Evolutionary conservation across 2,329 filamentous ascomycete genomes (phyloP).

Genomic region (Leptodontidium sp.): DNA sequence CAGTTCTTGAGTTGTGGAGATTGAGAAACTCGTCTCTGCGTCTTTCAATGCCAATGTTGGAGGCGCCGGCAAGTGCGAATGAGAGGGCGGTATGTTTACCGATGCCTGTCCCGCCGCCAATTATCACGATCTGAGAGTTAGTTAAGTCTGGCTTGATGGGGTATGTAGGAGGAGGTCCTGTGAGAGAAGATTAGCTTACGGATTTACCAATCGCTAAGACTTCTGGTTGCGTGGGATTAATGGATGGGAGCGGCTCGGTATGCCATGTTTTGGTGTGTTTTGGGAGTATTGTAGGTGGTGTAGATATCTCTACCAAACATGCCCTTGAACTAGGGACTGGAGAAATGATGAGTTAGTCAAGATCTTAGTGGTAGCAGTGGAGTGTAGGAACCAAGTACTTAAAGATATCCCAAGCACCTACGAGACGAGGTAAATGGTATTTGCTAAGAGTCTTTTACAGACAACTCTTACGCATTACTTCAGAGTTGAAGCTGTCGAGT

Average conservation of each 20-base stretch:
- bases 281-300: not conserved
- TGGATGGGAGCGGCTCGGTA: conserved; percentile 3
- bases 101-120: conserved; percentile 32
- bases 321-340: too few relatives aligned
- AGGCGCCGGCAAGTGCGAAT: conserved; percentile 39
- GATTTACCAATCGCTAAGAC: conserved; percentile 1
- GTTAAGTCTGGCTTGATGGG: not conserved
- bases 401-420: too few relatives aligned
- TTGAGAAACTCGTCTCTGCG: conserved; percentile 21
- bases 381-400: too few relatives aligned
- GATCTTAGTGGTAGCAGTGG: too few relatives aligned
- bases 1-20: not conserved
- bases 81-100: conserved; percentile 30
- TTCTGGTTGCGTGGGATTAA: not conserved
- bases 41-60: conserved; percentile 42
- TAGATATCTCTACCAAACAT: too few relatives aligned
- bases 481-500: too few relatives aligned
- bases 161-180: too few relatives aligned
- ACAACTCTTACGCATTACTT: too few relatives aligned
- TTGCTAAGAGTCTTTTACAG: too few relatives aligned
- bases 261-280: conserved; percentile 10
- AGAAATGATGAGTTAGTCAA: too few relatives aligned
- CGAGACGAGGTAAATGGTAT: too few relatives aligned
- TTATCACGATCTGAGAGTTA: conserved; percentile 22
- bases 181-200: not conserved